Conservation (phyloP, 2,329 filamentous ascomycete genomes). For the Domatiomyces globalis region DNA sequence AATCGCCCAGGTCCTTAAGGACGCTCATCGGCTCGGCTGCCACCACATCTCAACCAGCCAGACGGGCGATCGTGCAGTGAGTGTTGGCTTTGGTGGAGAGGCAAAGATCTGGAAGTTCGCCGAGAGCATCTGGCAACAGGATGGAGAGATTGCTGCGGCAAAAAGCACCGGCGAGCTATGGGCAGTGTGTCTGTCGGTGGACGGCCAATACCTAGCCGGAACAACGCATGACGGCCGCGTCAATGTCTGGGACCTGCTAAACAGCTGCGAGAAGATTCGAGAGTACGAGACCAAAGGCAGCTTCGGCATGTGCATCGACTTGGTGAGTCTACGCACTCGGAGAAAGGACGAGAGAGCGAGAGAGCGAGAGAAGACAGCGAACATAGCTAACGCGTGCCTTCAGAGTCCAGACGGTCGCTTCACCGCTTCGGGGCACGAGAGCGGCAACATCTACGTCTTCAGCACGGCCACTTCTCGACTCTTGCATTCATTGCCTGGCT, state of each 20-base stretch:
- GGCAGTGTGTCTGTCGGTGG: constrained; percentile 72
- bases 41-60: constrained; percentile 68
- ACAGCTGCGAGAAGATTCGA: constrained; percentile 48
- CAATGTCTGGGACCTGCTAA: constrained; percentile 67
- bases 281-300: constrained; percentile 87
- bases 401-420: constrained; percentile 61
- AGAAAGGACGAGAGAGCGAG: neutral
- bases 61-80: constrained; percentile 60
- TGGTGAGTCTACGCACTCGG: constrained; percentile 34
- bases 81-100: constrained; percentile 78
- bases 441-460: constrained; percentile 84
- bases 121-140: constrained; percentile 39
- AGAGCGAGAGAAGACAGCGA: neutral
- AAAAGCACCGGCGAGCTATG: constrained; percentile 61
- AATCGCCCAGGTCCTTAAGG: constrained; percentile 61
- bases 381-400: neutral
- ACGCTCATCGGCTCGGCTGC: constrained; percentile 75
- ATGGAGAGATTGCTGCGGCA: constrained; percentile 26
- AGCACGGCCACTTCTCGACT: constrained; percentile 71
- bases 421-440: constrained; percentile 86
- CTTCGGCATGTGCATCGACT: constrained; percentile 77
- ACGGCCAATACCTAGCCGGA: constrained; percentile 72
- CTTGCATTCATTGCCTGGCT: constrained; percentile 67
- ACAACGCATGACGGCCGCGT: constrained; percentile 79
- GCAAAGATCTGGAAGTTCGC: constrained; percentile 64